Evolutionary conservation across 352 stramenopile genomes (phyloP), one percentile per base, ranked within the genome.

Genomic region (Achlya hypogyna): DNA sequence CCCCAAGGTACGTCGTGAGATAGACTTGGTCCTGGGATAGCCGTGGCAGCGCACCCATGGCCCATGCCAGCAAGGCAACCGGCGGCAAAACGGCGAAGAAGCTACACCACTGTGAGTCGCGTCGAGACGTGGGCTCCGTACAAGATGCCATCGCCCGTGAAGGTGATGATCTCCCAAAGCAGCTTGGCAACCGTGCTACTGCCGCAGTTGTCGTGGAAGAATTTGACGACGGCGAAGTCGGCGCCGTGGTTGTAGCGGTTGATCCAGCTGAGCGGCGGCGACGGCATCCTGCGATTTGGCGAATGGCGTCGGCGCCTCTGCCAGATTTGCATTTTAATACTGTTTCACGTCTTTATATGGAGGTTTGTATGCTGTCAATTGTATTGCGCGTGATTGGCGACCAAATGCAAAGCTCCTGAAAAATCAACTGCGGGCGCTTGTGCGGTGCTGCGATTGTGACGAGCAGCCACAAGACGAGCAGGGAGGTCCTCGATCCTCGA

Each of bases 71-170:
- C 8, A 53, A 51, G 18, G 80, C 62, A 42, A 85, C 63, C 16
- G 78, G 77, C 42, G 82, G 69, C 52, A 87, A 70, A 70, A 78
- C 84, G 32, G 84, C 62, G 59, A 87, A 77, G 75, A 77, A 87
- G 49, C 78, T 86, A 69, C 27, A 51, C 1, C 14, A 65, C 20
- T 1, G 40, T 62, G 16, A 62, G 53, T 45, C 31, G 31, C 16
- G 8, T 20, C 6, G 22, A 12, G 23, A 28, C 12, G 12, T 10
- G 5, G 12, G 3, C 18, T 23, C 76, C 81, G 73, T 78, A 92
- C 81, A 93, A 67, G 73, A 93, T 87, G 42, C 85, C 85, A 72
- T 93, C 85, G 70, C 85, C 81, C 35, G 85, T 86, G 69, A 91
- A 81, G 49, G 80, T 91, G 74, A 92, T 79, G 62, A 88, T 68